Evolutionary conservation across 2,329 filamentous ascomycete genomes (phyloP), one percentile per base, ranked within the genome.

Genomic region (Beauveria caledonica): DNA sequence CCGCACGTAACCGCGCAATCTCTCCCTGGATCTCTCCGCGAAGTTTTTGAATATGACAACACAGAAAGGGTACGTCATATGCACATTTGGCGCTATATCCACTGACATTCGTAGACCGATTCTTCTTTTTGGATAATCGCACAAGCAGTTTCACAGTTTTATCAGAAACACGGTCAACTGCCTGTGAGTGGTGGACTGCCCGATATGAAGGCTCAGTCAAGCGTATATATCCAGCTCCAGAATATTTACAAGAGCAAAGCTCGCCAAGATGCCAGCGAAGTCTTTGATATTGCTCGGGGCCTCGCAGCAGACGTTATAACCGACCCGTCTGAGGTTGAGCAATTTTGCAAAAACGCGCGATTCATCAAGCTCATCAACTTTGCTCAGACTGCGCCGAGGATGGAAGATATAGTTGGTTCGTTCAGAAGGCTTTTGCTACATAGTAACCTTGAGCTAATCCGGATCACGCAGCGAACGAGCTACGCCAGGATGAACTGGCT

Each of bases 151-250:
- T 86, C 86, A 62, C 70, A 81, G 21, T 99, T 99, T 72, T 87
- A 93, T 72, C 73, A 82, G 10, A 84, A 84, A 59, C 85, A 97
- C 70, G 76, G 80, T 8, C 81, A 87, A 29, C 80, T 99, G 5
- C 94, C 94, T 17, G 78, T 99, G 0, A 88, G 92, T 0, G 95
- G 94, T 13, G 86, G 88, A 3, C 78, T 99, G 1, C 94, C 95
- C 1, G 94, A 99, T 72, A 99, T 99, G 94, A 99, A 99, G 77
- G 92, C 94, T 3, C 85, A 93, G 70, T 96, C 92, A 3, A 85
- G 81, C 60, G 88, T 95, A 63, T 99, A 99, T 76, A 88, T 99
- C 65, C 81, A 86, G 67, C 81, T 99, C 13, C 94, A 97, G 71
- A 93, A 89, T 67, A 85, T 97, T 62, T 99, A 97, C 83, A 97